These are phyloP conservation scores for Meira nashicola DNA, from an alignment of 1,284 basidiomycete species.

Conservation along the genomic window DNA sequence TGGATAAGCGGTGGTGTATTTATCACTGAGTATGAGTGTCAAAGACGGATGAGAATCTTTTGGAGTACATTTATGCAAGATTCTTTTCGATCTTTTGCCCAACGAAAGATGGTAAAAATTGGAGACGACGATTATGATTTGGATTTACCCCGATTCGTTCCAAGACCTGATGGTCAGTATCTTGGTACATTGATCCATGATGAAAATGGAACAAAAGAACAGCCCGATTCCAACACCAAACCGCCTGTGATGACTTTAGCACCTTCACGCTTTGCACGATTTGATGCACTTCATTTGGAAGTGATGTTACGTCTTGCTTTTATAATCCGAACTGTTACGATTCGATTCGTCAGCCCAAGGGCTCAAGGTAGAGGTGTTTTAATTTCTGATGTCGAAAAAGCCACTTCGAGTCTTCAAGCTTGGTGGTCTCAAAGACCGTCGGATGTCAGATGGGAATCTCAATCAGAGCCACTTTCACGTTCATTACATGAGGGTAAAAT, in stretches of 20 bases:
- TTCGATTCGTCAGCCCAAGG: constrained; percentile 1
- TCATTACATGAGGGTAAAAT: not conserved
- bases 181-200: not conserved
- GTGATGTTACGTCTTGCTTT: constrained; percentile 1
- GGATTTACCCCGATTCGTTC: constrained; percentile 6
- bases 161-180: constrained; percentile 5
- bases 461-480: not conserved
- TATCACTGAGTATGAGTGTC: not conserved
- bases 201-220: not conserved
- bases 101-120: constrained; percentile 1
- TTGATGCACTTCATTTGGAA: constrained; percentile 9
- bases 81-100: constrained; percentile 7
- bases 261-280: constrained; percentile 2
- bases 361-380: constrained; percentile 11
- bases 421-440: constrained; percentile 6
- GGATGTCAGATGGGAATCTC: constrained; percentile 7
- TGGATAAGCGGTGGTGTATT: not conserved
- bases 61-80: constrained; percentile 5
- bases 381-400: constrained; percentile 4
- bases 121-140: constrained; percentile 7
- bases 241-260: not conserved
- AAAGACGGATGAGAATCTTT: constrained; percentile 5
- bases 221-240: not conserved
- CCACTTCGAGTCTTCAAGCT: not conserved
- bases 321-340: constrained; percentile 5